phyloP scores from a whole-genome alignment of 345 rosid genomes.

The Raphanus raphanistrum region DNA sequence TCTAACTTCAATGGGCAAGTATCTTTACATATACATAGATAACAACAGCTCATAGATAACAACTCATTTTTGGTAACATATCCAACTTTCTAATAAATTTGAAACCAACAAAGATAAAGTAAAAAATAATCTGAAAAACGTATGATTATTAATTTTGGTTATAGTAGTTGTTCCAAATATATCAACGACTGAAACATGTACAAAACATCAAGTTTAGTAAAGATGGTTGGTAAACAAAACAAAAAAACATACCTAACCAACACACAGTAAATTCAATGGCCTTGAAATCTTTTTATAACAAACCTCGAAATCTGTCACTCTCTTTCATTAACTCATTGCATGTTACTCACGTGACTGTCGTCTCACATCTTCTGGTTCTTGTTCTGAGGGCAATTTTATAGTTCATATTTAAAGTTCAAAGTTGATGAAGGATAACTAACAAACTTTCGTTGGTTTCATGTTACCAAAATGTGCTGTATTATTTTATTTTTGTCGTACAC shows the following conservation, averaged over 20 bases:
- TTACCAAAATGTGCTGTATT: not conserved
- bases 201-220: not conserved
- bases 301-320: not conserved
- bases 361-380: not conserved
- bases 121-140: not conserved
- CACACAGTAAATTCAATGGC: not conserved
- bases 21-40: not conserved
- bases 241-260: not conserved
- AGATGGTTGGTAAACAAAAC: not conserved
- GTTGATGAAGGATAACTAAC: not conserved
- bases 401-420: not conserved
- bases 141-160: not conserved
- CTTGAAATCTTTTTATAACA: not conserved
- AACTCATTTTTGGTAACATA: not conserved
- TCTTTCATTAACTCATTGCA: not conserved
- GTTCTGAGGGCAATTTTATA: not conserved
- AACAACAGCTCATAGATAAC: not conserved
- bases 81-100: not conserved
- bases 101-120: not conserved
- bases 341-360: not conserved
- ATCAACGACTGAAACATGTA: not conserved
- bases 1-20: not conserved
- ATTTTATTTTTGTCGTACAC: constrained; percentile 35
- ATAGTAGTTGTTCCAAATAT: not conserved
- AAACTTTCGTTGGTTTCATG: not conserved